These are phyloP conservation scores for Cystofilobasidium macerans DNA, from an alignment of 768 basidiomycete species.

Conservation along the genomic window DNA sequence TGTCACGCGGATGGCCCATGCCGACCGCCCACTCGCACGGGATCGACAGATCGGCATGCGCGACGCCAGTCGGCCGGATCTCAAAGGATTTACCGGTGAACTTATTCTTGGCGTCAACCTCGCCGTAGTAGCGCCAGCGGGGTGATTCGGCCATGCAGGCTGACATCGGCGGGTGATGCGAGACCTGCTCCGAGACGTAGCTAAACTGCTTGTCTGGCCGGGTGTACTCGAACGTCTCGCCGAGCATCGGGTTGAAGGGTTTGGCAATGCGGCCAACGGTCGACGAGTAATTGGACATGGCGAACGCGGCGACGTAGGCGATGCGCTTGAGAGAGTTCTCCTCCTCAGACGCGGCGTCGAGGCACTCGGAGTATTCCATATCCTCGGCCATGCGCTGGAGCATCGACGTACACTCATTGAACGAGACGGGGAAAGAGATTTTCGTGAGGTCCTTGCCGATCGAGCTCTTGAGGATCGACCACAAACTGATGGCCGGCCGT, in stretches of 20 bases:
- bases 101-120: conserved; percentile 94
- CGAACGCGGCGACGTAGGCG: conserved; percentile 89
- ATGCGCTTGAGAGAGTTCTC: conserved; percentile 66
- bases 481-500: conserved; percentile 76
- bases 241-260: conserved; percentile 69
- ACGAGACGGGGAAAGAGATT: conserved; percentile 48
- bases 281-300: conserved; percentile 94
- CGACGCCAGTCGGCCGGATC: conserved; percentile 88
- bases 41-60: conserved; percentile 71
- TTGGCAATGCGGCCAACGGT: conserved; percentile 95
- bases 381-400: conserved; percentile 94
- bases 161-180: conserved; percentile 54
- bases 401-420: conserved; percentile 70
- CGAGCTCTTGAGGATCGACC: conserved; percentile 87
- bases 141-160: conserved; percentile 92
- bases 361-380: conserved; percentile 89
- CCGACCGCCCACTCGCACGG: conserved; percentile 50
- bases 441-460: conserved; percentile 95
- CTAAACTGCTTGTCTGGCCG: conserved; percentile 76
- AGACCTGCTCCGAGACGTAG: conserved; percentile 88
- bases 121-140: conserved; percentile 75
- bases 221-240: conserved; percentile 92
- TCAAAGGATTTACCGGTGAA: conserved; percentile 85
- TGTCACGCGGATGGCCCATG: conserved; percentile 28
- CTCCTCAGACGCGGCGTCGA: conserved; percentile 73